Evolutionary conservation across 768 basidiomycete genomes (phyloP).

Genomic region (Termitomyces sp.): DNA sequence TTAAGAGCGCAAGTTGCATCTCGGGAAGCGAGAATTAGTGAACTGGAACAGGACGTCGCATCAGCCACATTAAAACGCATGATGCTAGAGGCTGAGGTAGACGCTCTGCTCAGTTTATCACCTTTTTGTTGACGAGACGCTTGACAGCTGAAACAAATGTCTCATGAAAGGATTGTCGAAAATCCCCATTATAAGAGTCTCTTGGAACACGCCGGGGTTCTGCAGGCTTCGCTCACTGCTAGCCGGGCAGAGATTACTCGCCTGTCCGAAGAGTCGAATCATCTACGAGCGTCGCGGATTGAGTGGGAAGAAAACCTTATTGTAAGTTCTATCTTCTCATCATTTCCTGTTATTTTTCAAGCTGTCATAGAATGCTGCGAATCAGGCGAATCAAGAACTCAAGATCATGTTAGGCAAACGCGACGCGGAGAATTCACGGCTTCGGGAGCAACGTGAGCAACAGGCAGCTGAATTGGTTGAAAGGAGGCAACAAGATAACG

Average conservation of each 20-base stretch:
- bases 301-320: slow-evolving; percentile 44
- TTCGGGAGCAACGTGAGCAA: slow-evolving; percentile 74
- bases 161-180: slow-evolving; percentile 45
- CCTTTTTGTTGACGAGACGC: neutral
- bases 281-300: slow-evolving; percentile 34
- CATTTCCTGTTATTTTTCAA: slow-evolving; percentile 3
- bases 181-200: slow-evolving; percentile 55
- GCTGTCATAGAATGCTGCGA: slow-evolving; percentile 30
- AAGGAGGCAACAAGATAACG: slow-evolving; percentile 58
- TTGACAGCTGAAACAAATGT: slow-evolving; percentile 36
- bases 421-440: slow-evolving; percentile 61
- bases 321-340: slow-evolving; percentile 31
- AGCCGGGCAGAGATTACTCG: slow-evolving; percentile 34
- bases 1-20: slow-evolving; percentile 39
- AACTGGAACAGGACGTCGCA: slow-evolving; percentile 45
- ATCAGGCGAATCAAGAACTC: slow-evolving; percentile 59
- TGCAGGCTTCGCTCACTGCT: slow-evolving; percentile 42
- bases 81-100: slow-evolving; percentile 43
- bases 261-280: slow-evolving; percentile 42
- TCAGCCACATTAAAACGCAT: slow-evolving; percentile 43
- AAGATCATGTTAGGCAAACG: slow-evolving; percentile 58
- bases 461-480: slow-evolving; percentile 62
- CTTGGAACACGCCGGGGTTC: slow-evolving; percentile 46
- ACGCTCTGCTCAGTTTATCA: slow-evolving; percentile 5
- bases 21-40: slow-evolving; percentile 43